These are phyloP conservation scores for Gossypium sturtianum DNA, from an alignment of 345 rosid species.

Conservation along the genomic window DNA sequence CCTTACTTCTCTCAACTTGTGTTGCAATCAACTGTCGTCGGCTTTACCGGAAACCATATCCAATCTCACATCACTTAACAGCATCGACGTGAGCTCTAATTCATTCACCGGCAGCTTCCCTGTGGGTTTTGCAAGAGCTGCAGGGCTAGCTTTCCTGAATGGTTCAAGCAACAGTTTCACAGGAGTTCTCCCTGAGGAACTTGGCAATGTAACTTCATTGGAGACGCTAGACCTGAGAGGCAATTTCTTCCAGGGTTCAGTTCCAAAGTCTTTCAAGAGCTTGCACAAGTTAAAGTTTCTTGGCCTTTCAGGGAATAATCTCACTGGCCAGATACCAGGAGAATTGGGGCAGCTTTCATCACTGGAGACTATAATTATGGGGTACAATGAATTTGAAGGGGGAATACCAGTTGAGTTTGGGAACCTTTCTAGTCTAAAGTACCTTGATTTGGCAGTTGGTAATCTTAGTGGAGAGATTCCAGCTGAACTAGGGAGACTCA, in stretches of 20 bases:
- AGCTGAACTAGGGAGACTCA: constrained; percentile 58
- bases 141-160: constrained; percentile 54
- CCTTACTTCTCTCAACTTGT: constrained; percentile 62
- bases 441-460: constrained; percentile 74
- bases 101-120: constrained; percentile 48
- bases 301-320: constrained; percentile 87
- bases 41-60: constrained; percentile 38
- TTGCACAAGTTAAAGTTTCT: constrained; percentile 72
- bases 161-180: constrained; percentile 82
- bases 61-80: constrained; percentile 45
- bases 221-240: constrained; percentile 84
- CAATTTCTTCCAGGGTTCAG: constrained; percentile 68
- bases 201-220: constrained; percentile 55
- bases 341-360: constrained; percentile 69
- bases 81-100: constrained; percentile 74
- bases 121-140: constrained; percentile 45
- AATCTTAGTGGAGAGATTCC: constrained; percentile 77
- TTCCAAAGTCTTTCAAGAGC: constrained; percentile 59
- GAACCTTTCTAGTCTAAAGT: constrained; percentile 62
- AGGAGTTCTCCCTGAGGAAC: constrained; percentile 66
- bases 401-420: constrained; percentile 64
- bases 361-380: constrained; percentile 78
- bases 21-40: constrained; percentile 58
- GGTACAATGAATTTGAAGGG: constrained; percentile 79
- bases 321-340: constrained; percentile 63